These are phyloP conservation scores for Leccinum solheimii DNA, from an alignment of 1,284 basidiomycete species.

Conservation along the genomic window DNA sequence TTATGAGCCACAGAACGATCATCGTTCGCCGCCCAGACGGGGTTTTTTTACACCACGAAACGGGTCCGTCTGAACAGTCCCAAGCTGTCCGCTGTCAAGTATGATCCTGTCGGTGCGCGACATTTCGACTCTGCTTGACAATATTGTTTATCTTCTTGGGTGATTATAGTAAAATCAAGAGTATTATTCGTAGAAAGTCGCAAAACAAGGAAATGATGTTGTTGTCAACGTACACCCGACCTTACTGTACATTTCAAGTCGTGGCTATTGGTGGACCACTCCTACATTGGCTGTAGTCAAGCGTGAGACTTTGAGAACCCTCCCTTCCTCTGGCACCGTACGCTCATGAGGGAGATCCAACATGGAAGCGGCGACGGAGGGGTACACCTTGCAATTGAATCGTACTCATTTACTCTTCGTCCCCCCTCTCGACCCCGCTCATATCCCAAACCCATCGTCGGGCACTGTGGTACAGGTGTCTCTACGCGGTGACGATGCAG, in stretches of 20 bases:
- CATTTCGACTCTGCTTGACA: not conserved
- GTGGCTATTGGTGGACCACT: not conserved
- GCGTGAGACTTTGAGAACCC: conserved; percentile 11
- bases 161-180: conserved; percentile 59
- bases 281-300: not conserved
- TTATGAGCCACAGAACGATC: conserved; percentile 58
- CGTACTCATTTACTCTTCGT: conserved; percentile 30
- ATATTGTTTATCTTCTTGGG: conserved; percentile 5
- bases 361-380: not conserved
- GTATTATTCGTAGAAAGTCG: conserved; percentile 81
- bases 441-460: not conserved
- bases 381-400: conserved; percentile 22
- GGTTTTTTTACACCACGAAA: conserved; percentile 85
- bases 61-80: conserved; percentile 65
- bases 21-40: conserved; percentile 88
- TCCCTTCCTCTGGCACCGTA: not conserved
- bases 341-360: not conserved
- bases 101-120: conserved; percentile 80
- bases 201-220: conserved; percentile 56
- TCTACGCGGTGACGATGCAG: conserved; percentile 19
- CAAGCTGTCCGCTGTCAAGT: conserved; percentile 82
- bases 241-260: not conserved
- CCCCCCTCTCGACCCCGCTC: conserved; percentile 10
- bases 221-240: not conserved
- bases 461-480: conserved; percentile 30